Percentiles rank a stretch among this genome's conserved stretches.
Evolutionary conservation across 805 yeast genomes (phyloP).

Genomic region (Candida arabinofermentans): DNA sequence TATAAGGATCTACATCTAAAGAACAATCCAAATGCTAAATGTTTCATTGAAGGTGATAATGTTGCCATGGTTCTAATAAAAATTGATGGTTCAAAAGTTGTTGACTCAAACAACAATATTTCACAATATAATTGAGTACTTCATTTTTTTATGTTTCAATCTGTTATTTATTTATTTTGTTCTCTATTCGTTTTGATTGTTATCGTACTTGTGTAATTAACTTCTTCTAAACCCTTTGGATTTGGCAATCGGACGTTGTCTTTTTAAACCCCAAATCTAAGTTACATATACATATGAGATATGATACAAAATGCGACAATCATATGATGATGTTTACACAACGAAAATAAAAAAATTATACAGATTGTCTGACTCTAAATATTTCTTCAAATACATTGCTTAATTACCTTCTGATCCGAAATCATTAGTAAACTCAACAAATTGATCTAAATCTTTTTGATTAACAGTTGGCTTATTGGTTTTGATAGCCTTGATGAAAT

Average conservation of each 20-base stretch:
- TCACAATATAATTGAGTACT: constrained; percentile 20
- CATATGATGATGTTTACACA: too few species aligned
- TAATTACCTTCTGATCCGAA: constrained; percentile 96
- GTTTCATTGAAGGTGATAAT: constrained; percentile 61
- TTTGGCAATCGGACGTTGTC: too few species aligned
- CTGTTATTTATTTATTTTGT: not conserved
- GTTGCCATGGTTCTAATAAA: constrained; percentile 63
- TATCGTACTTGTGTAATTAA: not conserved
- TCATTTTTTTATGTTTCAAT: not conserved
- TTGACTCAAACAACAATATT: constrained; percentile 69
- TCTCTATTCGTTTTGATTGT: not conserved
- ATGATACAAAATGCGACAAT: too few species aligned
- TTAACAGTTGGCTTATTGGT: constrained; percentile 94
- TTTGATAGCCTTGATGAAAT: constrained; percentile 88
- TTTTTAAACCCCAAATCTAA: too few species aligned
- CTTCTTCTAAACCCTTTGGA: too few species aligned
- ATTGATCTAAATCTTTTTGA: constrained; percentile 73
- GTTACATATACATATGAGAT: too few species aligned
- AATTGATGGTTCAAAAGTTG: constrained; percentile 67
- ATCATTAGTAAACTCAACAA: constrained; percentile 84
- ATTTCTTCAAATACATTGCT: not conserved
- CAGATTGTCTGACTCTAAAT: not conserved
- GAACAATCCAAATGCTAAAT: constrained; percentile 64
- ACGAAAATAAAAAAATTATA: not conserved
- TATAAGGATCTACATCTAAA: constrained; percentile 60